Evolutionary conservation across 2,329 filamentous ascomycete genomes (phyloP), one percentile per base, ranked within the genome.

Genomic region (Akanthomyces uredinophilus): DNA sequence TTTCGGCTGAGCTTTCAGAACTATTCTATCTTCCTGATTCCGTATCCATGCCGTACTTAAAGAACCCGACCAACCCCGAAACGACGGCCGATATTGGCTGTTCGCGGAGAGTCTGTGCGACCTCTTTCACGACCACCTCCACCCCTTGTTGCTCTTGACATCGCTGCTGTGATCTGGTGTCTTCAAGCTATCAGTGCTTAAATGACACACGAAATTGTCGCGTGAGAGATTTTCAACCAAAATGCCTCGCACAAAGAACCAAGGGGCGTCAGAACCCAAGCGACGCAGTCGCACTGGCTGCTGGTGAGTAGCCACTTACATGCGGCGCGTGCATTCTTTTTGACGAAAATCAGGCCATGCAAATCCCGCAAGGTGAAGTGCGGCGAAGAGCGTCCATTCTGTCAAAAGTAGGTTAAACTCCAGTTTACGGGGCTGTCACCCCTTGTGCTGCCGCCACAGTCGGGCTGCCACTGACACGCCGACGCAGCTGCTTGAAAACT

Each of bases 281-380:
- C 70, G 75, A 66, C 70, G 77, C 65, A 79, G 77, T 70, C 74
- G 77, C 63, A 78, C 77, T 70, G 77, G 77, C 66, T 79, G 77
- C 68, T 79, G 77, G 77, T 78, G 63, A 71, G 75, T 71, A 41
- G 22, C 24, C 44, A 56, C 46, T 44, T 44, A 50, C 29, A 41
- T 49, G 51, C 41, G 24, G 51, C 41, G 22, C 8, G 27, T 27
- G 27, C 54, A 52, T 55, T 54, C 22, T 24, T 62, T 50, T 51
- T 62, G 43, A 57, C 60, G 43, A 44, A 27, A 49, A 35, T 16
- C 61, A 91, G 89, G 88, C 89, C 88, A 14, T 93, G 90, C 78
- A 93, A 93, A 77, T 83, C 83, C 65, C 83, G 89, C 64, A 94
- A 78, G 64, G 73, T 78, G 65, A 93, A 93, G 79, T 94, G 90